phyloP scores from a whole-genome alignment of 2,329 filamentous ascomycete genomes.

The Endothia cerciana region DNA sequence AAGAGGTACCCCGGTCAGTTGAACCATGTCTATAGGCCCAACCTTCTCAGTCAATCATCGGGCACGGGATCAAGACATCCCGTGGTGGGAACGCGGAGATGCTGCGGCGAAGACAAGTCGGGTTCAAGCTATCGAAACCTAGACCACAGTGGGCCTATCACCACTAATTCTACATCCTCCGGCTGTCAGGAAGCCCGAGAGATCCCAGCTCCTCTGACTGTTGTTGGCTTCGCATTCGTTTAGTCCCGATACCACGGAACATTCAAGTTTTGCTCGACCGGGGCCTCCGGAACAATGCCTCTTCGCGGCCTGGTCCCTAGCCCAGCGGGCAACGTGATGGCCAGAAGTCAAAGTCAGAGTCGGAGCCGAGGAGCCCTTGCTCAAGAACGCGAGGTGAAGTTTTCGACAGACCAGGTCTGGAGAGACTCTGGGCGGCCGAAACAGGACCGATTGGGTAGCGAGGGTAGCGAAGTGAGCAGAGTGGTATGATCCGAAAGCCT shows the following conservation, averaged over 20 bases:
- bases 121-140: not conserved
- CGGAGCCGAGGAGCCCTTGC: constrained; percentile 14
- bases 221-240: not conserved
- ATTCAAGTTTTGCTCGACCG: not conserved
- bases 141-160: not conserved
- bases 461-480: not conserved
- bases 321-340: not conserved
- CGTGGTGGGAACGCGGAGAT: not conserved
- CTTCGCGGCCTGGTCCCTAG: not conserved
- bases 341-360: constrained; percentile 2
- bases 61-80: not conserved
- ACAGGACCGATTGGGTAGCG: constrained; percentile 21
- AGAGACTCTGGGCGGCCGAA: constrained; percentile 12
- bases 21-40: not conserved
- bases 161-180: not conserved
- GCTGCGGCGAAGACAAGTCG: not conserved
- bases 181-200: not conserved
- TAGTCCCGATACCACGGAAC: not conserved
- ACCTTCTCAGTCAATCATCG: not conserved
- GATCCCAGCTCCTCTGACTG: not conserved
- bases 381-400: not conserved
- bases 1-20: not conserved
- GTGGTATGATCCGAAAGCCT: constrained; percentile 8
- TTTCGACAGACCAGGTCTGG: not conserved
- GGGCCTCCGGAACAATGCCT: not conserved